Base-by-base conservation (phyloP, 1,284 basidiomycete genomes). In the Moniliella sp. region DNA sequence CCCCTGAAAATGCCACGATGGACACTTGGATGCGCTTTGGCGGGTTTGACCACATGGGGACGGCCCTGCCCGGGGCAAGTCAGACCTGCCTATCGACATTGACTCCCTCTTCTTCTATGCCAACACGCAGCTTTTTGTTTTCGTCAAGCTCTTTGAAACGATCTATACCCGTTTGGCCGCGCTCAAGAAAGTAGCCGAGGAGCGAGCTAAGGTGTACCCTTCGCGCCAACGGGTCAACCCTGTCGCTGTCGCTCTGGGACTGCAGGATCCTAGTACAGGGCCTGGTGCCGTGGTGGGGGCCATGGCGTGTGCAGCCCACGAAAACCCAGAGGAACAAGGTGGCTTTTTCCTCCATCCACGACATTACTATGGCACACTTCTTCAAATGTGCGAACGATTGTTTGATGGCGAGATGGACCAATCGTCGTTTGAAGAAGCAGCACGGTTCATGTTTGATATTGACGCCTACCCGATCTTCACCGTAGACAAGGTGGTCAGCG, bases 391-490 rank as follows among this genome's bases (percentile, higher is more conserved):
- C 57, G 84, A 91, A 63, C 80, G 81, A 65, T 62, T 91, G 30
- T 94, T 94, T 53, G 81, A 84, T 50, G 76, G 72, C 39, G 84
- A 94, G 54, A 68, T 94, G 41, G 88, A 94, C 62, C 78, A 77
- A 52, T 66, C 69, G 17, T 74, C 75, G 12, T 94, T 83, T 54
- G 91, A 97, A 61, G 88, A 97, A 59, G 79, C 82, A 48, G 74
- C 91, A 69, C 67, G 91, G 38, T 82, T 80, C 72, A 86, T 97
- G 70, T 94, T 88, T 66, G 81, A 83, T 18, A 86, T 76, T 44
- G 78, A 83, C 68, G 84, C 83, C 48, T 88, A 80, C 61, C 76
- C 76, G 51, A 72, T 80, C 52, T 91, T 88, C 57, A 91, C 84
- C 0, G 65, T 91, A n/a, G 84, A 93, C 64, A 83, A 88, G 61